These are phyloP conservation scores for Drechmeria coniospora DNA, from an alignment of 2,329 filamentous ascomycete species.

Conservation along the genomic window DNA sequence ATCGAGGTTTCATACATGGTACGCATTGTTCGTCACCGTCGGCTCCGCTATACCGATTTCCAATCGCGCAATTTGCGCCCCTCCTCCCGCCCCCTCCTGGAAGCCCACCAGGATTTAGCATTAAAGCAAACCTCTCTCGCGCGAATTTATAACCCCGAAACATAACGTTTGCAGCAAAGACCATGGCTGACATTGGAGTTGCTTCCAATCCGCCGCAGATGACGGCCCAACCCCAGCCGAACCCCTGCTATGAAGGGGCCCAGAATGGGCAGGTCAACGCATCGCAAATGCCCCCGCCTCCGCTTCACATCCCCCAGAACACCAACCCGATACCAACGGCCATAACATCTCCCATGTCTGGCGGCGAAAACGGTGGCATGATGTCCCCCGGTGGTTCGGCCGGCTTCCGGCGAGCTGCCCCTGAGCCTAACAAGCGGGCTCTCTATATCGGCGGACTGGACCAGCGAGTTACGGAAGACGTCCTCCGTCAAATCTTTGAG, in stretches of 20 bases:
- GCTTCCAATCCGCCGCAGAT: slow-evolving; percentile 48
- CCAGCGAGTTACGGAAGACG: slow-evolving; percentile 88
- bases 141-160: too few species aligned
- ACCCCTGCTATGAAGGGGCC: slow-evolving; percentile 55
- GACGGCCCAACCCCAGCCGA: slow-evolving; percentile 49
- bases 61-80: slow-evolving; percentile 1
- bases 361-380: slow-evolving; percentile 45
- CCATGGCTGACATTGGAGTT: slow-evolving; percentile 66
- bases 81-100: slow-evolving; percentile 3
- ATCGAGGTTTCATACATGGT: not conserved
- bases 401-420: slow-evolving; percentile 77
- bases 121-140: too few species aligned
- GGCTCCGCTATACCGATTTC: not conserved
- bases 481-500: slow-evolving; percentile 95
- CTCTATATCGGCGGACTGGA: slow-evolving; percentile 93
- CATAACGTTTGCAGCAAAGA: slow-evolving; percentile 9
- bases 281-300: slow-evolving; percentile 75
- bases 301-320: slow-evolving; percentile 89
- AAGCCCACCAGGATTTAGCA: too few species aligned
- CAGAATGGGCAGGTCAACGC: slow-evolving; percentile 56
- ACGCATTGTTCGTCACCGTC: not conserved
- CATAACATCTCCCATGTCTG: slow-evolving; percentile 75
- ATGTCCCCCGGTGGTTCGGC: slow-evolving; percentile 76
- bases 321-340: slow-evolving; percentile 89
- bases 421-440: slow-evolving; percentile 96